A percentile compares a stretch with the other conserved stretches of the same genome.
These are phyloP conservation scores for Dioscorea zingiberensis DNA, from an alignment of 106 monocot genomes.

Conservation along the genomic window DNA sequence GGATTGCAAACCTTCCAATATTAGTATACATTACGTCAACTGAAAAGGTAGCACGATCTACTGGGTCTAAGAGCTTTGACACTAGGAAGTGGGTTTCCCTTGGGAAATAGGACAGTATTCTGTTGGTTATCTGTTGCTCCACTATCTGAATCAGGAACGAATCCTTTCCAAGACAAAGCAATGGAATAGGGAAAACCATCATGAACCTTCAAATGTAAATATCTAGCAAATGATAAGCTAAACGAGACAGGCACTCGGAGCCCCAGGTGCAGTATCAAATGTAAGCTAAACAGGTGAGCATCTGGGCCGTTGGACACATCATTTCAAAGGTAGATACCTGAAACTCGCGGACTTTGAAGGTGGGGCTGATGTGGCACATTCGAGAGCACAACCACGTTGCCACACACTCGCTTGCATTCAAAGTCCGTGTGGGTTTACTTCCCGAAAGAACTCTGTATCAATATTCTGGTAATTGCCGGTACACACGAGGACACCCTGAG, in stretches of 20 bases:
- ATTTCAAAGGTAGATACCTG: constrained; percentile 33
- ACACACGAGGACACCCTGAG: constrained; percentile 85
- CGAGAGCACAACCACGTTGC: constrained; percentile 81
- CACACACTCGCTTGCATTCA: constrained; percentile 92
- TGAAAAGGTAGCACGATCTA: constrained; percentile 51
- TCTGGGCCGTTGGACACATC: no score
- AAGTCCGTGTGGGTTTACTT: constrained; percentile 64
- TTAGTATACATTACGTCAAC: constrained; percentile 55
- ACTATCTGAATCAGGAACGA: constrained; percentile 33
- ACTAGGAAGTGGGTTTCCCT: constrained; percentile 58
- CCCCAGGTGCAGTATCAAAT: no score
- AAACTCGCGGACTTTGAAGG: constrained; percentile 78
- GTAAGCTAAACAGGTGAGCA: no score
- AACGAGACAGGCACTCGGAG: no score
- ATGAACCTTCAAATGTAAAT: constrained; percentile 40
- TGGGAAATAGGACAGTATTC: constrained; percentile 59
- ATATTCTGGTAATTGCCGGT: constrained; percentile 59
- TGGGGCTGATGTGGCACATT: constrained; percentile 79
- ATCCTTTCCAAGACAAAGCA: constrained; percentile 75
- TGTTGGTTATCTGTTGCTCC: constrained; percentile 41
- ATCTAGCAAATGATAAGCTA: no score
- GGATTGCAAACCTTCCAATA: constrained; percentile 19
- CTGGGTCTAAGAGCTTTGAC: constrained; percentile 50
- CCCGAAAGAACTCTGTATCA: constrained; percentile 59
- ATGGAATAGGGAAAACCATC: constrained; percentile 87